A percentile compares a stretch with the other conserved stretches of the same genome.
phyloP scores from a whole-genome alignment of 2,329 filamentous ascomycete genomes.

The Dothistroma pini region DNA sequence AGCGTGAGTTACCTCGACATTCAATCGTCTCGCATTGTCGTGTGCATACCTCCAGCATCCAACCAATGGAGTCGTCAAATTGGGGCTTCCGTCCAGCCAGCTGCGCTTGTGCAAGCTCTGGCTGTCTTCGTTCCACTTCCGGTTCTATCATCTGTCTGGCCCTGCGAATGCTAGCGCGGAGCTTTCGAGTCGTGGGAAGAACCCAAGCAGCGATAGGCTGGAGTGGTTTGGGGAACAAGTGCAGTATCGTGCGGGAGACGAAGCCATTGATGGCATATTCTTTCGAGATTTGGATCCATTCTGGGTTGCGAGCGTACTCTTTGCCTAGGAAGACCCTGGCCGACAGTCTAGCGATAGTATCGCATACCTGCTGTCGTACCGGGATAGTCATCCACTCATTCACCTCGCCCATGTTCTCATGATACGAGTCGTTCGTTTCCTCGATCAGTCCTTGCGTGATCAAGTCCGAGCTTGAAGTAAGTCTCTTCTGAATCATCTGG shows the following conservation, averaged over 20 bases:
- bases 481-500: constrained; percentile 17
- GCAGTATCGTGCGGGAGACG: constrained; percentile 17
- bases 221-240: constrained; percentile 29
- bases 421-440: constrained; percentile 12
- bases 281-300: constrained; percentile 38
- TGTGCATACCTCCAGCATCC: constrained; percentile 16
- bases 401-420: background rate
- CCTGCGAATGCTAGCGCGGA: background rate
- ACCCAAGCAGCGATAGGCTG: constrained; percentile 3
- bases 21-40: background rate
- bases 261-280: constrained; percentile 37
- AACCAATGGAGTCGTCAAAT: constrained; percentile 21
- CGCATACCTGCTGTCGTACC: constrained; percentile 25
- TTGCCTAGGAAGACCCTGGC: constrained; percentile 40
- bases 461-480: constrained; percentile 18
- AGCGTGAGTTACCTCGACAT: background rate
- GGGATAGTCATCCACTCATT: constrained; percentile 11
- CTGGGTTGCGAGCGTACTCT: constrained; percentile 34
- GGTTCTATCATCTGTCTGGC: background rate
- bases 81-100: constrained; percentile 3
- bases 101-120: background rate
- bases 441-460: constrained; percentile 16
- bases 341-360: constrained; percentile 38
- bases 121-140: background rate
- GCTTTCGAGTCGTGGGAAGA: background rate